Evolutionary conservation across 163 green algal species (phyloP).

Genomic region (Coccomyxa subellipsoidea): DNA sequence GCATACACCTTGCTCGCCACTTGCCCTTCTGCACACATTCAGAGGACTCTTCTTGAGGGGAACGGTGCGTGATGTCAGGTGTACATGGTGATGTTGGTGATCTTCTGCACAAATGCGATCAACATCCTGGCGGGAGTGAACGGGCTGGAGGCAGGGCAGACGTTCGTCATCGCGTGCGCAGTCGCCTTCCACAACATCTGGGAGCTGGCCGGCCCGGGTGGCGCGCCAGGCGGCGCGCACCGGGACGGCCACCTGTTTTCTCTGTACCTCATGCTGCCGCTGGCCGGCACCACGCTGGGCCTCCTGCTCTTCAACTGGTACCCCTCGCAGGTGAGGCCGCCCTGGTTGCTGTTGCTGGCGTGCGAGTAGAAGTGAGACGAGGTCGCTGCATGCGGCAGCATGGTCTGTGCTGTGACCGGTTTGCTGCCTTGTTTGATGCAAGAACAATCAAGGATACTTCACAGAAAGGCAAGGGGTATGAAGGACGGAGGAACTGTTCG

Average conservation of each 20-base stretch:
- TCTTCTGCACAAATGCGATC: slow-evolving; percentile 99
- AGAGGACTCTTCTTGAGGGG: too few species aligned
- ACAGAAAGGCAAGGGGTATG: too few species aligned
- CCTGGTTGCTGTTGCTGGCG: too few species aligned
- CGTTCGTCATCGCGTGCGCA: slow-evolving; percentile 84
- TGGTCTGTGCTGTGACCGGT: too few species aligned
- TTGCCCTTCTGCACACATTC: too few species aligned
- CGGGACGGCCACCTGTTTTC: slow-evolving; percentile 92
- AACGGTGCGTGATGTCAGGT: slow-evolving; percentile 23
- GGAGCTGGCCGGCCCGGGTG: slow-evolving; percentile 37
- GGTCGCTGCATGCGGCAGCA: too few species aligned
- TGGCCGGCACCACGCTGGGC: slow-evolving; percentile 76
- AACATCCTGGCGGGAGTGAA: slow-evolving; percentile 98
- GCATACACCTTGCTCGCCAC: too few species aligned
- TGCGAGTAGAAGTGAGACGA: too few species aligned
- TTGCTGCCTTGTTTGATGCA: too few species aligned
- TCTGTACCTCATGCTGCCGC: slow-evolving; percentile 86
- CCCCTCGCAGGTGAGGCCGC: slow-evolving; percentile 35
- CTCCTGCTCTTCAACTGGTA: slow-evolving; percentile 97
- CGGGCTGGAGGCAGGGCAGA: slow-evolving; percentile 93
- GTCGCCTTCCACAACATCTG: slow-evolving; percentile 83
- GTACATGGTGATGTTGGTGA: slow-evolving; percentile 90
- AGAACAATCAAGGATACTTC: too few species aligned
- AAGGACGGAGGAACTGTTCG: too few species aligned
- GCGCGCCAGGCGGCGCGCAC: not conserved